Evolutionary conservation across 2,329 filamentous ascomycete genomes (phyloP).

Genomic region (Diaporthe velutina): DNA sequence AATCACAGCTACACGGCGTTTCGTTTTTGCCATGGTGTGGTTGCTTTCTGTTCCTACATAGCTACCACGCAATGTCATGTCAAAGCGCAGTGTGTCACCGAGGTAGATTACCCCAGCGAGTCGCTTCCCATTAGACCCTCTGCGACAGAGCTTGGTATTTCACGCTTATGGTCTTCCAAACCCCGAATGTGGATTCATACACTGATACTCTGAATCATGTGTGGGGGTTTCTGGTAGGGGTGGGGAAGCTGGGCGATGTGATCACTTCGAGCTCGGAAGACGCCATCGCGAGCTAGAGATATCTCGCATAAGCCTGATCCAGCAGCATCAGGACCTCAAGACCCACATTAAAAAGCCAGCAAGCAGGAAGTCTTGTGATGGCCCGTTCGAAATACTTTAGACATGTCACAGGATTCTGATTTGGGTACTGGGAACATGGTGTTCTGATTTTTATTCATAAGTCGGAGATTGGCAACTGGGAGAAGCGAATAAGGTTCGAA

Average conservation of each 20-base stretch:
- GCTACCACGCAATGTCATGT: neutral
- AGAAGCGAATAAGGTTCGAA: neutral
- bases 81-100: neutral
- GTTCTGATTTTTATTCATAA: neutral
- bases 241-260: constrained; percentile 16
- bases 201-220: neutral
- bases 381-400: neutral
- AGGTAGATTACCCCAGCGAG: neutral
- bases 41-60: neutral
- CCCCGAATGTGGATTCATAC: neutral
- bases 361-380: neutral
- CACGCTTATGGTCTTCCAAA: neutral
- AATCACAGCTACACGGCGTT: constrained; percentile 34
- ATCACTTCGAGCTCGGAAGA: neutral
- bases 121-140: too few species aligned
- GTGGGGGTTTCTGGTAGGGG: neutral
- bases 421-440: neutral
- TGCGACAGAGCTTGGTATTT: neutral
- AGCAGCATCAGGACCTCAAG: neutral
- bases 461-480: neutral
- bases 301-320: neutral
- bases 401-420: neutral
- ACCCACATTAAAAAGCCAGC: neutral
- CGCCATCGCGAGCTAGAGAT: constrained; percentile 10
- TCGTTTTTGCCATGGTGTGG: neutral